Percentiles rank a stretch among this genome's conserved stretches.
phyloP scores from a whole-genome alignment of 2,329 filamentous ascomycete genomes.

The Emmonsiellopsis sp. region DNA sequence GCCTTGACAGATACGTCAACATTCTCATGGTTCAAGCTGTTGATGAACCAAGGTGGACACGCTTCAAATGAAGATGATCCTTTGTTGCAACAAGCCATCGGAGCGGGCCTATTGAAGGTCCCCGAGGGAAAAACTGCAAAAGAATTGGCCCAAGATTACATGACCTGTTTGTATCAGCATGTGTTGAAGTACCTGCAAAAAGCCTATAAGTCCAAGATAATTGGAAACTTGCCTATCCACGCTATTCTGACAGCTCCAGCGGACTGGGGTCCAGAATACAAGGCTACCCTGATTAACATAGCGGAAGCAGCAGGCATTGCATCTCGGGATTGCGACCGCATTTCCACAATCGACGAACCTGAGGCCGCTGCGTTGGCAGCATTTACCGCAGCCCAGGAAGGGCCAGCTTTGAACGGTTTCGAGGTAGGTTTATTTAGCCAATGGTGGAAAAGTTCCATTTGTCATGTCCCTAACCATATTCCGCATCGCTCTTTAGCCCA shows the following conservation, averaged over 20 bases:
- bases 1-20: slow-evolving; percentile 1
- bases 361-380: slow-evolving; percentile 12
- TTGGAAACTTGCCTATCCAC: slow-evolving; percentile 7
- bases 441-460: no score
- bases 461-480: no score
- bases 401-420: neutral
- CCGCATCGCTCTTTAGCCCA: neutral
- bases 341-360: slow-evolving; percentile 12
- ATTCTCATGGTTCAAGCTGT: slow-evolving; percentile 14
- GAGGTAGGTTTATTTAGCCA: neutral
- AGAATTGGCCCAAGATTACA: slow-evolving; percentile 2
- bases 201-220: no score
- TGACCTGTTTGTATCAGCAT: slow-evolving; percentile 7
- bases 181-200: slow-evolving; percentile 6
- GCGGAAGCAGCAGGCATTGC: slow-evolving; percentile 11
- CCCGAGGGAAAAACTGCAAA: slow-evolving; percentile 6
- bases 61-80: slow-evolving; percentile 9
- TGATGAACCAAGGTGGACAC: slow-evolving; percentile 5
- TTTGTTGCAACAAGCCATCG: slow-evolving; percentile 7
- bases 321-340: slow-evolving; percentile 4
- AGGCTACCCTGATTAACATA: slow-evolving; percentile 3
- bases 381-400: slow-evolving; percentile 1
- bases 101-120: slow-evolving; percentile 7
- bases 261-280: slow-evolving; percentile 9
- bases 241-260: slow-evolving; percentile 14